phyloP scores from a whole-genome alignment of 768 basidiomycete genomes.

The Rubroboletus pulcherrimus region DNA sequence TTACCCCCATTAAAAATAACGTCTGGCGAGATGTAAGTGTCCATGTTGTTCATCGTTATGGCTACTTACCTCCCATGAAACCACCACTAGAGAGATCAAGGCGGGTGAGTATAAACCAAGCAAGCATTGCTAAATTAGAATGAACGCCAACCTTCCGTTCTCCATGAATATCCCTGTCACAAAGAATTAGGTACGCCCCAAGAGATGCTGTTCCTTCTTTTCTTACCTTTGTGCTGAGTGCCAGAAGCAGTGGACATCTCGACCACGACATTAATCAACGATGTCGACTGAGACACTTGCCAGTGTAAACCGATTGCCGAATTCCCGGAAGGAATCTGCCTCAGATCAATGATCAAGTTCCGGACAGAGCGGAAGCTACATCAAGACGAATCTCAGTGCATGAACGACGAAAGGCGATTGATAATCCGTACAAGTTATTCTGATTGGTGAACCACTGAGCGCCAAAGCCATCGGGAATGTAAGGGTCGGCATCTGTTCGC shows the following conservation, averaged over 20 bases:
- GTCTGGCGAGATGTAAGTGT: slow-evolving; percentile 21
- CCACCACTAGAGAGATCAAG: slow-evolving; percentile 32
- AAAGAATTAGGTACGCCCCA: background rate
- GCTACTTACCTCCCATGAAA: slow-evolving; percentile 49
- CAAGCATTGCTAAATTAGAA: background rate
- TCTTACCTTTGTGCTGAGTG: slow-evolving; percentile 63
- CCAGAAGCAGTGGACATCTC: slow-evolving; percentile 63
- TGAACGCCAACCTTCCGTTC: slow-evolving; percentile 48
- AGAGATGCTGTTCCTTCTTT: background rate
- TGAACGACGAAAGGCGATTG: background rate
- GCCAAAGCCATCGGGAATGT: slow-evolving; percentile 50
- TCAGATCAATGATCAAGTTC: slow-evolving; percentile 71
- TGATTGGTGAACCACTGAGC: slow-evolving; percentile 24
- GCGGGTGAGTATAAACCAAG: background rate
- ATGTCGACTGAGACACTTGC: slow-evolving; percentile 79
- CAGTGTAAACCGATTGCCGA: slow-evolving; percentile 74
- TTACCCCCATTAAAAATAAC: slow-evolving; percentile 42
- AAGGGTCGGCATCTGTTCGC: slow-evolving; percentile 64
- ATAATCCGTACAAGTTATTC: slow-evolving; percentile 21
- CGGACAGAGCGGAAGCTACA: slow-evolving; percentile 64
- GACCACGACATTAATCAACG: slow-evolving; percentile 66
- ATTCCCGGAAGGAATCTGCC: slow-evolving; percentile 47
- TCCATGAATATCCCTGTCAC: slow-evolving; percentile 63
- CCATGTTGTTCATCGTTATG: background rate
- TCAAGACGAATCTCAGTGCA: slow-evolving; percentile 1